Conservation (phyloP, 768 basidiomycete genomes). For the Mrakia blollopis region DNA sequence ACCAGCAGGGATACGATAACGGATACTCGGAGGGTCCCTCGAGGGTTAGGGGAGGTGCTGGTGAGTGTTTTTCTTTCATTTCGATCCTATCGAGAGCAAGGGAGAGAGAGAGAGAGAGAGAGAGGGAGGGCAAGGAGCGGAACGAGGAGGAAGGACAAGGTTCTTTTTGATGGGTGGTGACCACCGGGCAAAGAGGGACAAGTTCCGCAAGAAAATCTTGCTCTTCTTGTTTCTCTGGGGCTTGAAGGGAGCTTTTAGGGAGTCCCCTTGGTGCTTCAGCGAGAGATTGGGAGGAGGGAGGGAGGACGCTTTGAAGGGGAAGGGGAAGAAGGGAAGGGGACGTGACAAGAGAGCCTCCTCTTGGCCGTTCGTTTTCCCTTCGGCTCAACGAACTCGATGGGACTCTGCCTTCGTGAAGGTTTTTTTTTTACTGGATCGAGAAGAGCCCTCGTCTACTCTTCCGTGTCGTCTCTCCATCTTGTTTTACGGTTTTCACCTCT, state of each 20-base stretch:
- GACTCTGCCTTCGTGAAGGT: neutral
- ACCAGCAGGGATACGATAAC: conserved; percentile 14
- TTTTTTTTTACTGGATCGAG: neutral
- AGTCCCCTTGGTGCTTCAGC: too few species aligned
- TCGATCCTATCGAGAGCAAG: neutral
- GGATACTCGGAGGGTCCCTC: neutral
- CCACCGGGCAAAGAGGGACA: neutral
- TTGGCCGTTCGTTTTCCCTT: too few species aligned
- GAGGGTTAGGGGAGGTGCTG: conserved; percentile 11
- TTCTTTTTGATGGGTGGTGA: neutral
- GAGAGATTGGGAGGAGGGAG: neutral
- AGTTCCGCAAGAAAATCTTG: neutral
- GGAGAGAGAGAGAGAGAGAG: neutral
- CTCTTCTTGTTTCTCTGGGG: neutral
- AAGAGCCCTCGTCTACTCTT: neutral
- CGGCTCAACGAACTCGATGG: neutral
- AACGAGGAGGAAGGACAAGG: neutral
- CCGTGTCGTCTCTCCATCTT: too few species aligned
- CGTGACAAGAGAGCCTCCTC: neutral
- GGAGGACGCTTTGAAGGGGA: neutral
- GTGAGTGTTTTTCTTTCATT: neutral
- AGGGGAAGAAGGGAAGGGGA: neutral
- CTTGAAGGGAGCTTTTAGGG: too few species aligned
- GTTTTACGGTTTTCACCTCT: neutral
- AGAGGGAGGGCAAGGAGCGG: neutral